A percentile compares a stretch with the other conserved stretches of the same genome.
These are phyloP conservation scores for Closterium sp. DNA, from an alignment of 139 green algal genomes.

Conservation along the genomic window DNA sequence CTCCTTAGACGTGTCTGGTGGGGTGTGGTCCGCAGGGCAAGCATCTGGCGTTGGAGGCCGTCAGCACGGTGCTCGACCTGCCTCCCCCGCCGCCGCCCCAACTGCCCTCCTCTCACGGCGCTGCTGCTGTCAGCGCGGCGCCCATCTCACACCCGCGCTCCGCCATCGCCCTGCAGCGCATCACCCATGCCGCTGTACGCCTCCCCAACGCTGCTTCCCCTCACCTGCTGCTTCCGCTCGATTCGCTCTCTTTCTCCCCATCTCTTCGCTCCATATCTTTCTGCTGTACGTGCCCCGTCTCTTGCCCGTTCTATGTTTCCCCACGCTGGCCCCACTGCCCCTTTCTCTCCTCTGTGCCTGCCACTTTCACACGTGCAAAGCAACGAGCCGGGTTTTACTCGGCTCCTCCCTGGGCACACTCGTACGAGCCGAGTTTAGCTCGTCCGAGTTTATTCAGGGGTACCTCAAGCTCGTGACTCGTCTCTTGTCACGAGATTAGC, in stretches of 20 bases:
- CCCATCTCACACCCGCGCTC: constrained; percentile 19
- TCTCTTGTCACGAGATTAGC: too few species aligned
- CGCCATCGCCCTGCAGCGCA: constrained; percentile 34
- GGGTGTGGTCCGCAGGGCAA: constrained; percentile 38
- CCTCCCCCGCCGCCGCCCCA: constrained; percentile 4
- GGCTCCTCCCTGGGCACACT: too few species aligned
- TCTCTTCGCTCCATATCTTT: neutral
- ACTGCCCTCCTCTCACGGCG: neutral
- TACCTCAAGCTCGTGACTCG: too few species aligned
- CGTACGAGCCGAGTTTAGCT: too few species aligned
- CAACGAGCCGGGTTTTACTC: too few species aligned
- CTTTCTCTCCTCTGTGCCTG: neutral
- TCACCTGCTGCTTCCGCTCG: too few species aligned
- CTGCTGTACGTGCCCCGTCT: neutral
- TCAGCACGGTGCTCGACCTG: constrained; percentile 36
- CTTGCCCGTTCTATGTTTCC: neutral
- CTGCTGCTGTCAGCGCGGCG: neutral
- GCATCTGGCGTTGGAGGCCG: constrained; percentile 35
- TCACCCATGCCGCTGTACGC: constrained; percentile 38
- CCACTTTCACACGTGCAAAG: too few species aligned
- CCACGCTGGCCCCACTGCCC: neutral
- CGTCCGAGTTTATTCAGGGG: too few species aligned
- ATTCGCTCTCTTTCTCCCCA: neutral
- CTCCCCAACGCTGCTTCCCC: neutral
- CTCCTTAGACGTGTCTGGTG: constrained; percentile 33